Conservation (phyloP, 1,284 basidiomycete species). For the Albatrellus sp. region DNA sequence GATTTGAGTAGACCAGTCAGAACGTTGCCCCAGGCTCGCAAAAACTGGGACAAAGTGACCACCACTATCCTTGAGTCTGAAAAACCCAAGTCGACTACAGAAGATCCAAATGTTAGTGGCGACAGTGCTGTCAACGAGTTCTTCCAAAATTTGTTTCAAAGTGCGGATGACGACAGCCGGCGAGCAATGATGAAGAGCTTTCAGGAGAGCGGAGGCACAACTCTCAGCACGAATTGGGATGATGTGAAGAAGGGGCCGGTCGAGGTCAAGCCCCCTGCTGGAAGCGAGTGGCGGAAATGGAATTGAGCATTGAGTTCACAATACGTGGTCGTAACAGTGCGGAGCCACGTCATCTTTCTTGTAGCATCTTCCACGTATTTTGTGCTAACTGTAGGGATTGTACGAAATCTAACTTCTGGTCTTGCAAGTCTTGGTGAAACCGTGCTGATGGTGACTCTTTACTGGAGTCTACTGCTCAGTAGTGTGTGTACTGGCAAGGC, state of each 20-base stretch:
- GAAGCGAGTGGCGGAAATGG: slow-evolving; percentile 77
- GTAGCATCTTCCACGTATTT: too few species aligned
- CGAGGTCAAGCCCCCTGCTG: slow-evolving; percentile 69
- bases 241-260: slow-evolving; percentile 64
- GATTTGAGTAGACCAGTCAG: slow-evolving; percentile 1
- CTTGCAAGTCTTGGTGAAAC: too few species aligned
- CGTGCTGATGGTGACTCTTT: too few species aligned
- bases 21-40: slow-evolving; percentile 25
- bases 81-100: slow-evolving; percentile 40
- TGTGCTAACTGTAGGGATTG: too few species aligned
- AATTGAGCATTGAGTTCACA: slow-evolving; percentile 8
- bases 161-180: slow-evolving; percentile 80
- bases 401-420: too few species aligned
- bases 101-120: slow-evolving; percentile 78
- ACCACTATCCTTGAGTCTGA: slow-evolving; percentile 49
- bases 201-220: slow-evolving; percentile 82
- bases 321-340: too few species aligned
- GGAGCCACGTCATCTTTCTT: too few species aligned
- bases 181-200: slow-evolving; percentile 96
- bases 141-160: slow-evolving; percentile 77
- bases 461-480: too few species aligned
- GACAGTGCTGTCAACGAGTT: slow-evolving; percentile 67
- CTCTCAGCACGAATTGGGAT: slow-evolving; percentile 88
- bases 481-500: too few species aligned
- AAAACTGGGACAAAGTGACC: slow-evolving; percentile 81